Evolutionary conservation across 1,284 basidiomycete species (phyloP), one percentile per base, ranked within the genome.

Genomic region (Cutaneotrichosporon sp.): DNA sequence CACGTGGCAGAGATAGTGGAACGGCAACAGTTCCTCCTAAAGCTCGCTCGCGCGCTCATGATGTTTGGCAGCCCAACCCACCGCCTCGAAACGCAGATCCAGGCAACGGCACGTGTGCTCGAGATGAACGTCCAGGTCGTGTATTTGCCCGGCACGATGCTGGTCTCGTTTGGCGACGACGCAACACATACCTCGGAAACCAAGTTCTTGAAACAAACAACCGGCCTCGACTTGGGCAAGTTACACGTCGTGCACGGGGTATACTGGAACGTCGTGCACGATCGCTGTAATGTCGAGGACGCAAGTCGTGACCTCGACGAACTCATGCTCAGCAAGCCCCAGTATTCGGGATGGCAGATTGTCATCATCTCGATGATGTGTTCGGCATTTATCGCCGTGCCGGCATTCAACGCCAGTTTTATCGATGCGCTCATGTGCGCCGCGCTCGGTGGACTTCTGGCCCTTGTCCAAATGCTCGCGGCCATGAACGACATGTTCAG

Each of bases 31-130:
- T 96, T 96, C 81, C 84, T 97, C 65, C 82, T 95, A 76, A 96
- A 96, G 82, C 86, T 96, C 47, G 86, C 90, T 18, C 86, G 92
- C 53, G 88, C 91, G 9, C 86, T 97, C 83, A 95, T 96, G 91
- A 94, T 94, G 91, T 96, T 94, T 70, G 92, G 92, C 47, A 90
- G 89, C 2, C 92, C 93, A n/a, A 88, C 89, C 2, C 92, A 96
- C 78, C 88, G 92, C 55, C 85, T 96, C 53, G 90, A 90, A 74
- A 86, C 90, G 7, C 92, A 95, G 78, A 89, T 96, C 70, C 88
- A 90, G 77, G 87, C 89, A 31, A 93, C 92, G 4, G 92, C 89
- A 14, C 86, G 86, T 6, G 91, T 95, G 21, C 85, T 97, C 52
- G 92, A 95, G 72, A 85, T 95, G 71, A 86, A 89, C 73, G 85